Evolutionary conservation across 1,284 basidiomycete species (phyloP).

Genomic region (Sporisorium iseilematis-ciliati): DNA sequence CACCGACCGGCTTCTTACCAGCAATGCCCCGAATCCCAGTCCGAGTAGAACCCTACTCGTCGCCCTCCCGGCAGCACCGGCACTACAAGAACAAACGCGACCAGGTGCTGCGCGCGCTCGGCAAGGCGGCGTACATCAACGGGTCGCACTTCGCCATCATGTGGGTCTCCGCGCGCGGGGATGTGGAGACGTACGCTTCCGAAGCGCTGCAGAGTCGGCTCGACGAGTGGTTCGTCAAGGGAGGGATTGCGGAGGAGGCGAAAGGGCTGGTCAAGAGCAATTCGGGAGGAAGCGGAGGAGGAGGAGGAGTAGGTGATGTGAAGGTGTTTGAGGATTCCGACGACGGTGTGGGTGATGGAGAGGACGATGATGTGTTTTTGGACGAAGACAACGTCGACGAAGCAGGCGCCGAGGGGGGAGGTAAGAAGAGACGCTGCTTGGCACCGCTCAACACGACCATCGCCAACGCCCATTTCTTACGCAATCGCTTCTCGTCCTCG

Average conservation of each 20-base stretch:
- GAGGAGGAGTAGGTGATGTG: not conserved
- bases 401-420: not conserved
- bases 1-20: not conserved
- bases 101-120: constrained; percentile 73
- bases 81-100: constrained; percentile 74
- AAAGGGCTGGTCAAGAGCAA: constrained; percentile 45
- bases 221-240: constrained; percentile 63
- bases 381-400: constrained; percentile 7
- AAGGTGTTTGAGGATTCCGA: constrained; percentile 36
- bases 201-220: constrained; percentile 68
- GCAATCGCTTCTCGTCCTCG: constrained; percentile 10
- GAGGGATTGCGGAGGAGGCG: constrained; percentile 63
- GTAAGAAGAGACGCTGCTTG: constrained; percentile 6
- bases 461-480: constrained; percentile 46
- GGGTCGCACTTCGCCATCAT: constrained; percentile 74
- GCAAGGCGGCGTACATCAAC: constrained; percentile 72
- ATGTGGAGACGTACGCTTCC: constrained; percentile 74
- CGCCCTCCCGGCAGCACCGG: constrained; percentile 72
- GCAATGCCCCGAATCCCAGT: constrained; percentile 74
- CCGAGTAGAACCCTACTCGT: constrained; percentile 73
- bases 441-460: constrained; percentile 50
- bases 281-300: not conserved
- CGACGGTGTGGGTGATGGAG: constrained; percentile 7
- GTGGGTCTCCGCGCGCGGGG: constrained; percentile 73
- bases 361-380: constrained; percentile 12